Evolutionary conservation across 2,329 filamentous ascomycete species (phyloP), one percentile per base, ranked within the genome.

Genomic region (Polytolypa hystricis): DNA sequence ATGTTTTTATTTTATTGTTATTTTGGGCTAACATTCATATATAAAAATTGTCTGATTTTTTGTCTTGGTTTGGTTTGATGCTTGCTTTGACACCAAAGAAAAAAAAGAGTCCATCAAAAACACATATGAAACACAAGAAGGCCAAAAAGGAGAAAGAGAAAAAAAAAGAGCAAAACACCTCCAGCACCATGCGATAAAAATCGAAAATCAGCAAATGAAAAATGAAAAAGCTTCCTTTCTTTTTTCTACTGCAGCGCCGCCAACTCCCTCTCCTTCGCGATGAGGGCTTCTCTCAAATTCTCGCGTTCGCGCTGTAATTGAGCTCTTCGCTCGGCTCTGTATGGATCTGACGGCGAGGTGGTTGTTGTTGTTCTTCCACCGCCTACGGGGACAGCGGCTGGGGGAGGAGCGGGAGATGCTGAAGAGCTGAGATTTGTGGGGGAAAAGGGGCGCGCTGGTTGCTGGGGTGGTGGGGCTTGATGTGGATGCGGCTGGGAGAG

Each of bases 191-290:
- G 21, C 21, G n/a, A 25, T 7, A 7, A 7, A n/a, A 25, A 25
- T 25, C 21, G n/a, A 7, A n/a, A 25, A 25, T 7, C 7, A 25
- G 7, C 21, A 25, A 25, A 25, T 7, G n/a, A 25, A 25, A 25
- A 25, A 25, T 7, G n/a, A 25, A 25, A 25, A 25, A 25, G n/a
- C n/a, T n/a, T n/a, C n/a, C n/a, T n/a, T n/a, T n/a, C n/a, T n/a
- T n/a, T n/a, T n/a, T n/a, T n/a, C n/a, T 55, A 55, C 28, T 58
- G 62, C 40, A 73, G 52, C 25, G 67, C 65, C 33, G 78, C 77
- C 39, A 87, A 62, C 50, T 87, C 82, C 31, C 76, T 69, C 58
- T 87, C 82, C 51, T 86, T 87, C 9, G 74, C 79, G 7, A 76
- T 70, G 19, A 87, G 65, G 56, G 81, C 66, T 54, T 79, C 74